Percentiles rank a stretch among this genome's conserved stretches.
These are phyloP conservation scores for Dactylis glomerata DNA, from an alignment of 176 grass and related monocot genomes.

Conservation along the genomic window DNA sequence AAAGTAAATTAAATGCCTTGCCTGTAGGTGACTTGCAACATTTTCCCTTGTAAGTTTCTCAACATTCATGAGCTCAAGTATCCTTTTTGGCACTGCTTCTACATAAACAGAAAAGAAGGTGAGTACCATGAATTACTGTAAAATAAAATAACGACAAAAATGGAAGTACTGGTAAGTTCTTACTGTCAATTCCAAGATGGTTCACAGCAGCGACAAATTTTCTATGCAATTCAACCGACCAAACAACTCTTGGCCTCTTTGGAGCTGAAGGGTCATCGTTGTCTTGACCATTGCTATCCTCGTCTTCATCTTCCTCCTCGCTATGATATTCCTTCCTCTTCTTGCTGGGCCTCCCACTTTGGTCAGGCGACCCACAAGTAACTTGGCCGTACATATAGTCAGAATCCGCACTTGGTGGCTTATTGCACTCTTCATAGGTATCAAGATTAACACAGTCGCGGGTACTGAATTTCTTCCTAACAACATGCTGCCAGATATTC, in stretches of 20 bases:
- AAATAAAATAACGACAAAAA: background rate
- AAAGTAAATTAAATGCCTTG: slow-evolving; percentile 17
- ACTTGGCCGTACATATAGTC: slow-evolving; percentile 33
- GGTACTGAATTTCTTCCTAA: slow-evolving; percentile 69
- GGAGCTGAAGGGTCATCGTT: slow-evolving; percentile 71
- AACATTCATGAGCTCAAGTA: slow-evolving; percentile 97
- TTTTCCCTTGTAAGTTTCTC: slow-evolving; percentile 98
- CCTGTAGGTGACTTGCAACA: slow-evolving; percentile 96
- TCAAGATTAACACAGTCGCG: slow-evolving; percentile 46
- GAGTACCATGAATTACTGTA: background rate
- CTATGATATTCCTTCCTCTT: slow-evolving; percentile 87
- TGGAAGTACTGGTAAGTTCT: background rate
- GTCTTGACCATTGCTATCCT: slow-evolving; percentile 58
- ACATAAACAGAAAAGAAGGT: slow-evolving; percentile 23
- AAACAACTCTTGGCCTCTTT: slow-evolving; percentile 94
- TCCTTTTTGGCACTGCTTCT: slow-evolving; percentile 97
- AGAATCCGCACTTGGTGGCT: slow-evolving; percentile 34
- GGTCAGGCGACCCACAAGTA: slow-evolving; percentile 44
- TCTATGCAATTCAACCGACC: slow-evolving; percentile 83
- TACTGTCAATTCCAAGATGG: slow-evolving; percentile 96
- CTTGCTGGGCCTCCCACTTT: slow-evolving; percentile 53
- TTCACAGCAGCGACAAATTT: slow-evolving; percentile 94
- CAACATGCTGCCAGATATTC: slow-evolving; percentile 98
- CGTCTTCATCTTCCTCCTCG: slow-evolving; percentile 71
- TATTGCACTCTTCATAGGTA: slow-evolving; percentile 51